Evolutionary conservation across 371 early-diverging fungal genomes (phyloP).

Genomic region (Mucor mucedo): DNA sequence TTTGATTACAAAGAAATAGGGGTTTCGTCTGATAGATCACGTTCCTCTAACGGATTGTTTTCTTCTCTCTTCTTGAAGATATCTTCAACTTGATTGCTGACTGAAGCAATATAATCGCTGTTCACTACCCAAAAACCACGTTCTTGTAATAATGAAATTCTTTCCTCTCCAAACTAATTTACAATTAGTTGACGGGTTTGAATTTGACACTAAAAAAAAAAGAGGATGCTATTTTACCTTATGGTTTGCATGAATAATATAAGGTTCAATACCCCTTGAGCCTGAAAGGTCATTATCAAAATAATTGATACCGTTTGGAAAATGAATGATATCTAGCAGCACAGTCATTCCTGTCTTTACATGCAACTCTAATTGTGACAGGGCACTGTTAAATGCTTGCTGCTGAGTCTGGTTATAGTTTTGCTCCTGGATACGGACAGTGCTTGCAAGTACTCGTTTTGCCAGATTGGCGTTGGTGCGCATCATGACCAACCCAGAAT

Average conservation of each 20-base stretch:
- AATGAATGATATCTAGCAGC: conserved; percentile 29
- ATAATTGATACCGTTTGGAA: conserved; percentile 26
- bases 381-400: conserved; percentile 27
- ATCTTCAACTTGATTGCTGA: conserved; percentile 16
- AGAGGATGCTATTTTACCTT: conserved; percentile 14
- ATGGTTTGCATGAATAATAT: conserved; percentile 27
- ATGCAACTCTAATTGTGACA: conserved; percentile 18
- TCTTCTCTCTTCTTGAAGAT: conserved; percentile 19
- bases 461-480: background rate
- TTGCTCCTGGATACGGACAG: conserved; percentile 19
- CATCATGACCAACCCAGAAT: conserved; percentile 17
- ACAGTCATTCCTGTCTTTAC: conserved; percentile 27
- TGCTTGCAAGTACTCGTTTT: conserved; percentile 22
- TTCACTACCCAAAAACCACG: conserved; percentile 21
- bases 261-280: conserved; percentile 24
- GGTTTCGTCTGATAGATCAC: too few species aligned
- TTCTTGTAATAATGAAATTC: conserved; percentile 14
- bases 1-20: too few species aligned
- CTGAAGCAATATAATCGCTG: conserved; percentile 13
- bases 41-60: too few species aligned
- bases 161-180: conserved; percentile 18
- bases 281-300: conserved; percentile 16
- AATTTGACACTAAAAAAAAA: too few species aligned
- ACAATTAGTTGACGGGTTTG: background rate
- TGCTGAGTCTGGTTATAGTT: conserved; percentile 9